Evolutionary conservation across 768 basidiomycete species (phyloP), one percentile per base, ranked within the genome.

Genomic region (Albatrellus ellisii): DNA sequence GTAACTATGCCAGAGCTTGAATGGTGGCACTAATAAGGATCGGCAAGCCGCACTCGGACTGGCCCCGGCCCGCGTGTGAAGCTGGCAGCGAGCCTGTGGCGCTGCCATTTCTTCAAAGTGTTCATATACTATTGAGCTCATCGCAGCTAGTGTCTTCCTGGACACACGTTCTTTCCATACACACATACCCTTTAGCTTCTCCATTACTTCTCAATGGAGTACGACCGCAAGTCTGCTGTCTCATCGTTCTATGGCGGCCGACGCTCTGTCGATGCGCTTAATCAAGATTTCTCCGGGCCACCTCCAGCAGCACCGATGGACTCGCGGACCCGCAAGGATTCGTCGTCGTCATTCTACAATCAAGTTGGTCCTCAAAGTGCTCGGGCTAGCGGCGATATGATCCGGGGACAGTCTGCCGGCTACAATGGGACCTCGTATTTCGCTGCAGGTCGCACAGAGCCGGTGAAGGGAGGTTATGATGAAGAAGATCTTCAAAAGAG

Each of bases 201-300:
- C n/a, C n/a, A n/a, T n/a, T n/a, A n/a, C n/a, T n/a, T n/a, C n/a
- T n/a, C n/a, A n/a, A 85, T 84, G 83, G 83, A 85, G 49, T 68
- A 72, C 52, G 84, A 85, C 62, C 71, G 80, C 54, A 83, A 80
- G 60, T 84, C 85, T 4, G 71, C 72, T 1, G 79, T 81, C 4
- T 86, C 84, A 7, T 86, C 83, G 3, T 87, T 85, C 66, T 86
- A 84, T 48, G 79, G 75, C 17, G 72, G 65, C 11, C 71, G 73
- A 27, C 74, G 75, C 56, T 70, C 82, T n/a, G 52, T 67, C 46
- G 78, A 87, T 52, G 71, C 66, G 24, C 67, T 83, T 37, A 76
- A 76, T 51, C 56, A 64, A 43, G 69, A 77, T 51, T 72, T 64
- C 41, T 64, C 67, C 7, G 26, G 43, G 4, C 57, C 63, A 11